Evolutionary conservation across 768 basidiomycete species (phyloP).

Genomic region (Paxillus involutus): DNA sequence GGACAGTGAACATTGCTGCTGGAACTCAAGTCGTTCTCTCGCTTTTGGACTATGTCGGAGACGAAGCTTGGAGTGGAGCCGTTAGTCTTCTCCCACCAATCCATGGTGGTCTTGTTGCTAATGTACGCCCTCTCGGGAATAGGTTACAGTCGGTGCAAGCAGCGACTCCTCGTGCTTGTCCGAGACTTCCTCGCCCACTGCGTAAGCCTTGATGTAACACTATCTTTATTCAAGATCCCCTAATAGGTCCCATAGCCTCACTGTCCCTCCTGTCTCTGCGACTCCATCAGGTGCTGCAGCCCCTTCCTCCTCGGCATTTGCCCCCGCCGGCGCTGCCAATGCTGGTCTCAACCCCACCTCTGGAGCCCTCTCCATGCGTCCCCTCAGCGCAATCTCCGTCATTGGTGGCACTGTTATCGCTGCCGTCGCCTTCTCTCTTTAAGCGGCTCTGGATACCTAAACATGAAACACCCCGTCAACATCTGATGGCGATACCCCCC

Average conservation of each 20-base stretch:
- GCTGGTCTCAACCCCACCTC: slow-evolving; percentile 25
- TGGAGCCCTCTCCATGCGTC: slow-evolving; percentile 26
- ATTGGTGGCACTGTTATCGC: slow-evolving; percentile 20
- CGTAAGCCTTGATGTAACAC: slow-evolving; percentile 3
- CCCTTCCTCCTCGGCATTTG: slow-evolving; percentile 13
- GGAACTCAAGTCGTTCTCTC: slow-evolving; percentile 52
- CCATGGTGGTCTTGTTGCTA: neutral
- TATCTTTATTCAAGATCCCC: slow-evolving; percentile 3
- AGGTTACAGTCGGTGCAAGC: slow-evolving; percentile 39
- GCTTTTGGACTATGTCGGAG: slow-evolving; percentile 47
- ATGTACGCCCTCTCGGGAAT: neutral
- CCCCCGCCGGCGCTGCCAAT: slow-evolving; percentile 34
- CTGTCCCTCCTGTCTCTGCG: neutral
- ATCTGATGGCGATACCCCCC: slow-evolving; percentile 33
- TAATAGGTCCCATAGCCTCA: slow-evolving; percentile 3
- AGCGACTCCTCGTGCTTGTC: slow-evolving; percentile 38
- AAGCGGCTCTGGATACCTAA: slow-evolving; percentile 9
- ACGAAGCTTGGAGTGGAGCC: slow-evolving; percentile 66
- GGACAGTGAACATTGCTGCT: slow-evolving; percentile 40
- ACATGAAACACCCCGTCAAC: slow-evolving; percentile 38
- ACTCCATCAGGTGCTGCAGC: neutral
- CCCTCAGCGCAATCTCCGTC: slow-evolving; percentile 21
- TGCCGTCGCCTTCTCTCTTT: slow-evolving; percentile 24
- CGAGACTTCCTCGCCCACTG: neutral
- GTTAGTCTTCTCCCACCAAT: slow-evolving; percentile 38